Evolutionary conservation across 2,329 filamentous ascomycete genomes (phyloP), one percentile per base, ranked within the genome.

Genomic region (Cryphonectria japonica): DNA sequence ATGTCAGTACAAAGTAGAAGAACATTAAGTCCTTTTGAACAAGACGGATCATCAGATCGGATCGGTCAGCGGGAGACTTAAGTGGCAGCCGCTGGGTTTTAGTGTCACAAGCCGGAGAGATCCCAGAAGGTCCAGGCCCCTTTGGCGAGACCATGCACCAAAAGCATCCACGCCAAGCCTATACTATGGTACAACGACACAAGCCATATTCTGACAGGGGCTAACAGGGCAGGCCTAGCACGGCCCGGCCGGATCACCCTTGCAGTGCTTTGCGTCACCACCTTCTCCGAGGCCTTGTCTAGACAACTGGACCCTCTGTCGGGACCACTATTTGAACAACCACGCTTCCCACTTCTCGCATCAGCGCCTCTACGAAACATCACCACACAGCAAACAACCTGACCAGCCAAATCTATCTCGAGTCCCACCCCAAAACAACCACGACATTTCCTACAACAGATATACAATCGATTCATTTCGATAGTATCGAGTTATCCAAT

Each of bases 331-430:
- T 34, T 34, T 39, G 11, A 39, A n/a, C 34, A 61, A 22, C n/a
- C 64, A 68, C 59, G 50, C 39, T 57, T 61, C 43, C 43, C 46
- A n/a, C 52, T 26, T 32, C 39, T 41, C 37, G 50, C 71, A 29
- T 54, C 43, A 68, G 61, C 37, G 19, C 19, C 59, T 39, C 59
- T 61, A 39, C 32, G 16, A 41, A 46, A 63, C 37, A 39, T 34
- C 46, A 29, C 60, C 32, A 64, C 9, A 54, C 54, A 59, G 29
- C 54, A 32, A 32, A 32, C 54, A 59, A 32, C 26, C 26, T 9
- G 6, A 34, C 29, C 54, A 32, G 29, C 26, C 26, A 59, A 32
- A 59, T 26, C 54, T 8, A 54, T 11, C 50, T 54, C n/a, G 50
- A n/a, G 22, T 16, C 50, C 8, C 54, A 32, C 26, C 14, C 52